Evolutionary conservation across 23 red algal species (phyloP).

Genomic region (Porphyridium purpureum): DNA sequence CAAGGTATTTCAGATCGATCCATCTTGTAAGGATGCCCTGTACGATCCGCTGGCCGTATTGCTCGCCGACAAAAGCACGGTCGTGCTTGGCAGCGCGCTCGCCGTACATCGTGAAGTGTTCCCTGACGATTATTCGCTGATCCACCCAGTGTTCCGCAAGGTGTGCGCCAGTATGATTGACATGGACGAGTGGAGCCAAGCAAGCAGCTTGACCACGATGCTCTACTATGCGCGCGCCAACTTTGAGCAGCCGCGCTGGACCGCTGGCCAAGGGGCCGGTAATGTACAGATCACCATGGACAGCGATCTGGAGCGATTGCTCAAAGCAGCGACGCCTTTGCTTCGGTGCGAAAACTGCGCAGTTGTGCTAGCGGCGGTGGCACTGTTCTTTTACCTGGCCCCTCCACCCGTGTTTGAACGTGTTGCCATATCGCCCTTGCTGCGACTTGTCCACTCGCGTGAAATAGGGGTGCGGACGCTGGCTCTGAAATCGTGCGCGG

Average conservation of each 20-base stretch:
- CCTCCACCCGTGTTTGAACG: background rate
- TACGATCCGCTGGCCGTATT: constrained; percentile 31
- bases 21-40: constrained; percentile 41
- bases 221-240: constrained; percentile 51
- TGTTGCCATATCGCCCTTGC: background rate
- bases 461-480: background rate
- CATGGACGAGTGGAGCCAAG: constrained; percentile 55
- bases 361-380: background rate
- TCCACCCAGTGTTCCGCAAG: constrained; percentile 52
- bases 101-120: constrained; percentile 32
- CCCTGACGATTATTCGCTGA: constrained; percentile 26
- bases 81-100: constrained; percentile 41
- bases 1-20: constrained; percentile 50
- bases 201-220: constrained; percentile 13
- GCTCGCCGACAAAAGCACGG: constrained; percentile 26
- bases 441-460: background rate
- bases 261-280: background rate
- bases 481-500: background rate
- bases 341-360: background rate
- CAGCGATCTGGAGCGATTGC: background rate
- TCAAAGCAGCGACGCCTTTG: background rate
- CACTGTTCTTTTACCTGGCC: background rate
- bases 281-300: background rate
- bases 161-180: constrained; percentile 14
- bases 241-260: constrained; percentile 11